Evolutionary conservation across 495 filamentous ascomycete species (phyloP), one percentile per base, ranked within the genome.

Genomic region (Astrothelium subdiscretum): DNA sequence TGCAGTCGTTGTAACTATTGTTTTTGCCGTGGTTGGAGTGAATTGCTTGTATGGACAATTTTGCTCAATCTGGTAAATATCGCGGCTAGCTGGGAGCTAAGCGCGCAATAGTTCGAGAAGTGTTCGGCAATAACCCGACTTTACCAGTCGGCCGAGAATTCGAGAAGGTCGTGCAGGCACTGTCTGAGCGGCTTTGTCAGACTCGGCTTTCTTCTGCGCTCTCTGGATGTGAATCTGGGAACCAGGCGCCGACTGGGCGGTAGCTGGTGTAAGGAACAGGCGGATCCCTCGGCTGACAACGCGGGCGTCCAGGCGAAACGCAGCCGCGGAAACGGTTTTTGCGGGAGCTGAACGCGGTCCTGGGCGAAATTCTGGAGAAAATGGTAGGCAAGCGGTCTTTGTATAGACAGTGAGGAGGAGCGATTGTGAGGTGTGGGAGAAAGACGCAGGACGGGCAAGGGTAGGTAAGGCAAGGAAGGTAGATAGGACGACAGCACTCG

Each of bases 341-440:
- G 48, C 48, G 24, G 48, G 4, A 54, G n/a, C 24, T 54, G 48
- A 20, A 26, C n/a, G 4, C 48, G 24, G 20, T 54, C 11, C 48
- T 54, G 48, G 48, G 48, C 48, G 48, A 54, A 54, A 54, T 27
- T 54, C 48, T 54, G 48, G 48, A 54, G 48, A 54, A 54, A 27
- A n/a, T 26, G 48, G 22, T 8, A 54, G 48, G 22, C 12, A 54
- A 54, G 5, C 12, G 48, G 43, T 29, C 22, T 54, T 54, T 54
- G 48, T 54, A 54, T 54, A 54, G 48, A 24, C 48, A 15, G 48
- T 5, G 48, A 29, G 24, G 48, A 54, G 48, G 48, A 54, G 48
- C 48, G 24, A 54, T 29, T 54, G 48, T 29, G 48, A 54, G 48
- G 48, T 54, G 48, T 54, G 48, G 48, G 48, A 54, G 48, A 54